Evolutionary conservation across 192 early-diverging fungal genomes (phyloP).

Genomic region (Coemansia sp.): DNA sequence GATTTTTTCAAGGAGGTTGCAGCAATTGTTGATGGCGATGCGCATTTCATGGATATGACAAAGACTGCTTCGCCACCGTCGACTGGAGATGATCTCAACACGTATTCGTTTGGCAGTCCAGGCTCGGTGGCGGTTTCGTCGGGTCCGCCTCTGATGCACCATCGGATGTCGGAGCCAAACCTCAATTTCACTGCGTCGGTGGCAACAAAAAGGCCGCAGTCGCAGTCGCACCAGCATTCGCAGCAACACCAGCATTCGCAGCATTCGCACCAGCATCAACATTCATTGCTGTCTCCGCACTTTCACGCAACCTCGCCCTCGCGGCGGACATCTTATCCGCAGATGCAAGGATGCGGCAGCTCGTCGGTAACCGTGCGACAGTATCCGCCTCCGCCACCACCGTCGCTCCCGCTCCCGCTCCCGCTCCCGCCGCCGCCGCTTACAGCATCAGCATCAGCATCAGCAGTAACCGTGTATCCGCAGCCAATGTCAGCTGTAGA

Average conservation of each 20-base stretch:
- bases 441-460: background rate
- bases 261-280: constrained; percentile 1
- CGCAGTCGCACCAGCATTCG: too few relatives aligned
- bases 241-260: background rate
- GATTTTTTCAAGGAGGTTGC: constrained; percentile 56
- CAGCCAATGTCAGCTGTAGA: background rate
- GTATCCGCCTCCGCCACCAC: background rate
- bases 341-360: constrained; percentile 16
- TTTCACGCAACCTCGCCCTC: constrained; percentile 18
- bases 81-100: constrained; percentile 21
- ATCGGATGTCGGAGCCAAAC: constrained; percentile 51
- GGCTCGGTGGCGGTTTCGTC: background rate
- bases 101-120: constrained; percentile 29
- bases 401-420: background rate
- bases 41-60: constrained; percentile 39
- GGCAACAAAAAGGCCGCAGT: background rate
- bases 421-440: background rate
- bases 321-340: constrained; percentile 41
- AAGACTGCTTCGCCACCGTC: constrained; percentile 26
- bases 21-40: constrained; percentile 43
- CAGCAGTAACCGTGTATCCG: background rate
- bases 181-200: constrained; percentile 1
- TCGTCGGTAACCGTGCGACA: background rate
- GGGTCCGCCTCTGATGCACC: constrained; percentile 23
- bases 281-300: background rate